A percentile compares a stretch with the other conserved stretches of the same genome.
Conservation (phyloP, 495 filamentous ascomycete species). For the Penicillium pulvis region DNA sequence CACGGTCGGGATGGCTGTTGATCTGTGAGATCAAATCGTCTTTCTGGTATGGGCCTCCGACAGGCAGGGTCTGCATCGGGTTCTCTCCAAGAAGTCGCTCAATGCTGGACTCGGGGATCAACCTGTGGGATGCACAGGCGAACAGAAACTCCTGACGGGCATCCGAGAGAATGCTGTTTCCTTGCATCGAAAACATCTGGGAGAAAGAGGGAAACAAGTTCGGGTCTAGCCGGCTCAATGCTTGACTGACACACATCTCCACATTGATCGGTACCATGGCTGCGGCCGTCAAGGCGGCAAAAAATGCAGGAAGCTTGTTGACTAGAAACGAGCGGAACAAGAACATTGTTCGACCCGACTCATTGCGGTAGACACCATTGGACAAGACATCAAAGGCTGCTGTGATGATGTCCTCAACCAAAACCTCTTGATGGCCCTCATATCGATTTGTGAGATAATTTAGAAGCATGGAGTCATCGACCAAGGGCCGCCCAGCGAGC, state of each 20-base stretch:
- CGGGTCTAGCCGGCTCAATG: slow-evolving; percentile 72
- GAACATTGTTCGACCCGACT: slow-evolving; percentile 69
- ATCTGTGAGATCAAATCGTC: slow-evolving; percentile 76
- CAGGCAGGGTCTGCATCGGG: slow-evolving; percentile 78
- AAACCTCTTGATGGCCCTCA: slow-evolving; percentile 74
- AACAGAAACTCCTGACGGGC: slow-evolving; percentile 92
- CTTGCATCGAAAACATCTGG: slow-evolving; percentile 76
- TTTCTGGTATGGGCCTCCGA: slow-evolving; percentile 72
- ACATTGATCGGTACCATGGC: slow-evolving; percentile 67
- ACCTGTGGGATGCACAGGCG: slow-evolving; percentile 80
- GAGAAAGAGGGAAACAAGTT: slow-evolving; percentile 81
- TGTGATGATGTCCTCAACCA: slow-evolving; percentile 78
- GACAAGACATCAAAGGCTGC: slow-evolving; percentile 88
- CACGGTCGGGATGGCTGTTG: slow-evolving; percentile 65
- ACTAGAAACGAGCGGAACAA: slow-evolving; percentile 88
- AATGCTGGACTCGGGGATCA: slow-evolving; percentile 77
- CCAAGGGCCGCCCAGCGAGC: slow-evolving; percentile 78
- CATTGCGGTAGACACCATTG: slow-evolving; percentile 79
- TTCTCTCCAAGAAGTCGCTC: slow-evolving; percentile 82
- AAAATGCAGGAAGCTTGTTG: slow-evolving; percentile 85
- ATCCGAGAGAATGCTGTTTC: slow-evolving; percentile 73
- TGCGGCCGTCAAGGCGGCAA: slow-evolving; percentile 61
- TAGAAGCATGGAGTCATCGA: slow-evolving; percentile 78
- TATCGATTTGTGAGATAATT: slow-evolving; percentile 83
- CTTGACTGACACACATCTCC: slow-evolving; percentile 79